A percentile compares a stretch with the other conserved stretches of the same genome.
Evolutionary conservation across 2,329 filamentous ascomycete genomes (phyloP).

Genomic region (Monosporascus sp.): DNA sequence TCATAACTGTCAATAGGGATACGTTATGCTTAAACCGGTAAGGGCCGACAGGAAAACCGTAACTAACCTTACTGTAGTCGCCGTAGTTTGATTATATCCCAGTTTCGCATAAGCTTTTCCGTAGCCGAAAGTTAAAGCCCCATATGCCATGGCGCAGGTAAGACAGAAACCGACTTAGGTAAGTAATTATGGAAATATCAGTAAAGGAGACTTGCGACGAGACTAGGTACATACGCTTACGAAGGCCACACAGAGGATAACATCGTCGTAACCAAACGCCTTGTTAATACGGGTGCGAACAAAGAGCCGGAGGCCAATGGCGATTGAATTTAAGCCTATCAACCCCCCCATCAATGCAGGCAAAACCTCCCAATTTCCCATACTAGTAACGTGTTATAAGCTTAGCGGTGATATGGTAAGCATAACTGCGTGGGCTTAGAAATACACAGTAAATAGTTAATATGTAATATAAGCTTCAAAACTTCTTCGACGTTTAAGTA

Average conservation of each 20-base stretch:
- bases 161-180: too few species aligned
- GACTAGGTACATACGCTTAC: constrained; percentile 2
- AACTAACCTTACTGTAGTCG: constrained; percentile 9
- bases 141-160: constrained; percentile 7
- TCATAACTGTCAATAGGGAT: background rate
- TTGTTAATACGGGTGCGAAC: constrained; percentile 13
- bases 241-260: constrained; percentile 11
- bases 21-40: background rate
- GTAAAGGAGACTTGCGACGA: too few species aligned
- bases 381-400: too few species aligned
- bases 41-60: background rate
- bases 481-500: too few species aligned
- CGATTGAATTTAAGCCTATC: background rate
- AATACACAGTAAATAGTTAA: too few species aligned
- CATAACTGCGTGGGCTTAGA: too few species aligned
- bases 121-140: constrained; percentile 9
- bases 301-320: constrained; percentile 10
- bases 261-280: constrained; percentile 14
- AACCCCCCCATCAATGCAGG: too few species aligned
- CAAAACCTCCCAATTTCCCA: too few species aligned
- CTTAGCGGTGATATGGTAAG: too few species aligned
- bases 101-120: constrained; percentile 2
- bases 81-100: constrained; percentile 4
- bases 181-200: too few species aligned
- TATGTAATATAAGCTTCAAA: too few species aligned